These are phyloP conservation scores for Fusarium liriodendri DNA, from an alignment of 2,329 filamentous ascomycete species.

Conservation along the genomic window DNA sequence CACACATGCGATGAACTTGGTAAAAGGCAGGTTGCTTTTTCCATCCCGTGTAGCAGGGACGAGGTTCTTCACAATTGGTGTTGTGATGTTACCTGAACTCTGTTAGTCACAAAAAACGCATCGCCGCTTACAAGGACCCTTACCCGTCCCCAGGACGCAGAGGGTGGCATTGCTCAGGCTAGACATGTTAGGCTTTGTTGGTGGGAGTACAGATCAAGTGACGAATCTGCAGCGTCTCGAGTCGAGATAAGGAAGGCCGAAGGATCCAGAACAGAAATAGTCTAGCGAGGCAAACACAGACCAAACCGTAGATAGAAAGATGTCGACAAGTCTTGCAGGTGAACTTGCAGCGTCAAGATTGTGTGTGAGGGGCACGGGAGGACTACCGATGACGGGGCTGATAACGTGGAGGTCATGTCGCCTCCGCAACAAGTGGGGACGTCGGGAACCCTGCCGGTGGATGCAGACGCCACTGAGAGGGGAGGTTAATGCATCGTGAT, in stretches of 20 bases:
- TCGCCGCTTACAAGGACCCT: background rate
- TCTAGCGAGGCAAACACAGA: slow-evolving; percentile 3
- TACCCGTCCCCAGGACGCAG: slow-evolving; percentile 42
- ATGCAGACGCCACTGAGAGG: slow-evolving; percentile 1
- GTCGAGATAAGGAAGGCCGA: background rate
- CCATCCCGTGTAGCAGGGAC: slow-evolving; percentile 15
- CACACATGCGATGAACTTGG: slow-evolving; percentile 45
- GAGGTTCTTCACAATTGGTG: slow-evolving; percentile 43
- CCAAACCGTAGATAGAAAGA: slow-evolving; percentile 28
- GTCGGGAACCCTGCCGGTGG: slow-evolving; percentile 18
- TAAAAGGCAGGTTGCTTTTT: slow-evolving; percentile 35
- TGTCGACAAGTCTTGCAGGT: slow-evolving; percentile 29
- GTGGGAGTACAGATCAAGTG: background rate
- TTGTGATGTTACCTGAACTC: slow-evolving; percentile 47
- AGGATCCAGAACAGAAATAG: background rate
- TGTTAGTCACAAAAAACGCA: background rate
- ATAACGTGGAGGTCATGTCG: slow-evolving; percentile 13
- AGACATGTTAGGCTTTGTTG: slow-evolving; percentile 26
- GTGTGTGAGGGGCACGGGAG: slow-evolving; percentile 23
- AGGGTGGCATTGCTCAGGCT: slow-evolving; percentile 31
- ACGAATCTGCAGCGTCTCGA: background rate
- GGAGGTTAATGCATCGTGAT: background rate
- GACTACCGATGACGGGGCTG: slow-evolving; percentile 16
- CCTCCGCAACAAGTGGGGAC: slow-evolving; percentile 7
- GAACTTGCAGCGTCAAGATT: background rate